Percentiles rank a stretch among this genome's conserved stretches.
phyloP scores from a whole-genome alignment of 345 rosid species.

The Bruguiera parviflora region DNA sequence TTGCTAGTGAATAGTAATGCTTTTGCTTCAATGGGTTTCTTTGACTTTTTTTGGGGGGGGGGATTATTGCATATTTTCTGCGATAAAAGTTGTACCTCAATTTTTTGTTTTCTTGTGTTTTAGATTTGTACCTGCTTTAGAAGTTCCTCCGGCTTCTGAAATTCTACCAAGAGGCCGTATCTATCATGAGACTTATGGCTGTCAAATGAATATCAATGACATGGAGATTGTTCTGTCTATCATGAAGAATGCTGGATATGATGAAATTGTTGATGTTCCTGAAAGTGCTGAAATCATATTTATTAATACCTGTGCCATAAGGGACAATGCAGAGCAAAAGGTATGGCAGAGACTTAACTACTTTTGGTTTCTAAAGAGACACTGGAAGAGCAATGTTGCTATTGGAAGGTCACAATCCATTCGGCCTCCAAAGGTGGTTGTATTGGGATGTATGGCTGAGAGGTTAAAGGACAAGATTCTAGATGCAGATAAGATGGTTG shows the following conservation, averaged over 20 bases:
- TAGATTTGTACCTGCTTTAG: constrained; percentile 34
- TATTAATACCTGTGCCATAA: constrained; percentile 82
- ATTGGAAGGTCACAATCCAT: constrained; percentile 62
- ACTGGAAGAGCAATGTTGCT: constrained; percentile 73
- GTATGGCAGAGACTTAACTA: constrained; percentile 98
- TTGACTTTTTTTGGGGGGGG: background rate
- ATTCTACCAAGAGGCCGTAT: constrained; percentile 55
- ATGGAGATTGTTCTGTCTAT: constrained; percentile 92
- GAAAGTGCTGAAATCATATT: constrained; percentile 91
- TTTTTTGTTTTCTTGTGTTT: constrained; percentile 17
- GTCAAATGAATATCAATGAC: constrained; percentile 92
- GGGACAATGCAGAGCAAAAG: constrained; percentile 90
- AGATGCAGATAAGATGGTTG: constrained; percentile 95
- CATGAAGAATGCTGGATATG: constrained; percentile 78
- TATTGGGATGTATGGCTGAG: constrained; percentile 98
- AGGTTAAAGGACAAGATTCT: constrained; percentile 86
- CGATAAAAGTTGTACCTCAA: background rate
- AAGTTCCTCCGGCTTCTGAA: constrained; percentile 22
- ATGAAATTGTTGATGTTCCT: constrained; percentile 61
- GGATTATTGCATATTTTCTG: background rate
- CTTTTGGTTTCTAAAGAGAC: constrained; percentile 91
- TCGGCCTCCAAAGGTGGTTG: constrained; percentile 85
- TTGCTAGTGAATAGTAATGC: no score
- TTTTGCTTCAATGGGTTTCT: background rate
- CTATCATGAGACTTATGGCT: constrained; percentile 92